These are phyloP conservation scores for Hypsizygus ulmarius DNA, from an alignment of 1,284 basidiomycete species.

Conservation along the genomic window DNA sequence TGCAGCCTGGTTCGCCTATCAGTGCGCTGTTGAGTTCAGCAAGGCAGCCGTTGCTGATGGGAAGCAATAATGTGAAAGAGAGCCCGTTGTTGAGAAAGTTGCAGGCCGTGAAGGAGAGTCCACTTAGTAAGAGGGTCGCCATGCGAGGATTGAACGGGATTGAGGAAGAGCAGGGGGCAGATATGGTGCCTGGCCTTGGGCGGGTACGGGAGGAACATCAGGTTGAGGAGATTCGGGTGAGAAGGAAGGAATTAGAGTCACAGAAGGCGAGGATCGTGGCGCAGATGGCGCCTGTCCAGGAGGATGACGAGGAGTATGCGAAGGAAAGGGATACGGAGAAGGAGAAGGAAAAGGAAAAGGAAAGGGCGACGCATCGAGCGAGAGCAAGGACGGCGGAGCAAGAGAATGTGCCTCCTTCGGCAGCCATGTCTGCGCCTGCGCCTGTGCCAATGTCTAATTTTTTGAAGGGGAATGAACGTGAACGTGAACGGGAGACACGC, in stretches of 20 bases:
- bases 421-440: slow-evolving; percentile 9
- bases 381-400: slow-evolving; percentile 20
- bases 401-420: slow-evolving; percentile 32
- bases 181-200: slow-evolving; percentile 41
- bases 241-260: slow-evolving; percentile 74
- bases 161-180: slow-evolving; percentile 48
- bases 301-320: slow-evolving; percentile 42
- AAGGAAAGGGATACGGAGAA: slow-evolving; percentile 38
- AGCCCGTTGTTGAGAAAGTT: slow-evolving; percentile 47
- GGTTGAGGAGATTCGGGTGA: slow-evolving; percentile 48
- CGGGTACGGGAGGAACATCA: slow-evolving; percentile 32
- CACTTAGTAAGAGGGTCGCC: slow-evolving; percentile 30
- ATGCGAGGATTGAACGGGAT: slow-evolving; percentile 20
- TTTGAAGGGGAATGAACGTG: slow-evolving; percentile 16
- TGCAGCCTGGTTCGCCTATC: slow-evolving; percentile 93
- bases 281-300: slow-evolving; percentile 74
- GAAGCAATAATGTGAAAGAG: slow-evolving; percentile 44
- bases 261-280: slow-evolving; percentile 89
- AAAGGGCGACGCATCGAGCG: slow-evolving; percentile 3
- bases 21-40: slow-evolving; percentile 89
- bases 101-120: slow-evolving; percentile 42
- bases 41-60: slow-evolving; percentile 83
- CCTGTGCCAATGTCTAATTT: slow-evolving; percentile 4
- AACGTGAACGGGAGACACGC: slow-evolving; percentile 13
- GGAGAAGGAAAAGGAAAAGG: slow-evolving; percentile 12